phyloP scores from a whole-genome alignment of 148 eudicot species.

The Rhododendron molle region DNA sequence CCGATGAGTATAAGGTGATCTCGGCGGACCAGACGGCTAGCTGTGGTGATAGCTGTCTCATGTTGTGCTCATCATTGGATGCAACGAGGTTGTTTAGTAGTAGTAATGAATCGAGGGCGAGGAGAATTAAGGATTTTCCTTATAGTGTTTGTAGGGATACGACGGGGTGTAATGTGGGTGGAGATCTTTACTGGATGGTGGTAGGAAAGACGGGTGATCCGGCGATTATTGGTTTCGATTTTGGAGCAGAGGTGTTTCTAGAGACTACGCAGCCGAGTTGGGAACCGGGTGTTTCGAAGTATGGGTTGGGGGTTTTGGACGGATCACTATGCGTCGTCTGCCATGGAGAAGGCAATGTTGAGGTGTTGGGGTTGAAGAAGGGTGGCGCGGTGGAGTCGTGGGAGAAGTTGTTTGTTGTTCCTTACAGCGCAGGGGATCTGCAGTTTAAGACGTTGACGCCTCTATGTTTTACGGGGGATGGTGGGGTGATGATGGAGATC shows the following conservation, averaged over 20 bases:
- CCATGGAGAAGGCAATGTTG: neutral
- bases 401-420: neutral
- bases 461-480: neutral
- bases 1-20: neutral
- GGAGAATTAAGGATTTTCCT: neutral
- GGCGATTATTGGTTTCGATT: neutral
- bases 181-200: conserved; percentile 1
- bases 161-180: neutral
- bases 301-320: neutral
- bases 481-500: conserved; percentile 1
- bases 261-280: neutral
- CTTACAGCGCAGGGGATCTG: neutral
- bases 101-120: neutral
- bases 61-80: neutral
- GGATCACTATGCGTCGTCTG: neutral
- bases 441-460: neutral
- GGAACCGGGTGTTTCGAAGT: neutral
- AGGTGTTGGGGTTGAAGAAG: neutral
- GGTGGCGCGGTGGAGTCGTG: neutral
- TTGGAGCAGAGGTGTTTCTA: neutral
- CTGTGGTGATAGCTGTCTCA: too few species aligned
- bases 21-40: neutral
- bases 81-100: neutral
- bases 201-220: neutral
- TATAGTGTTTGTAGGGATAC: neutral